Percentiles rank a stretch among this genome's conserved stretches.
Evolutionary conservation across 306 rosid species (phyloP).

Genomic region (Prinsepia uniflora): DNA sequence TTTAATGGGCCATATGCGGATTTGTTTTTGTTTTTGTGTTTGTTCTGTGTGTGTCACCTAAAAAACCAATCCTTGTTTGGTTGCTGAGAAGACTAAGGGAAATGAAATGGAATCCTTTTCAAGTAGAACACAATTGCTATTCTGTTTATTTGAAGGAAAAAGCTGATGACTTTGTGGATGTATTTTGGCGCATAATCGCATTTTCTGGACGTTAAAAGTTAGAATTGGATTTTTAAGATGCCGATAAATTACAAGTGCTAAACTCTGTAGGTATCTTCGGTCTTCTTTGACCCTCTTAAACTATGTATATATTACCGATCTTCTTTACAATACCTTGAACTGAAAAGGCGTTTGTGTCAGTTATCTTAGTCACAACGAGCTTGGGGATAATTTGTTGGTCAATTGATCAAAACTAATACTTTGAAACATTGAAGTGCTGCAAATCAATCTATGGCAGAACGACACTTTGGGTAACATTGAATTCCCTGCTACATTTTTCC

Average conservation of each 20-base stretch:
- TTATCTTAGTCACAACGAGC: background rate
- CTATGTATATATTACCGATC: too few species aligned
- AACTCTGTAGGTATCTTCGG: background rate
- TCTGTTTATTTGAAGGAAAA: conserved; percentile 13
- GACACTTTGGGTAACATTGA: background rate
- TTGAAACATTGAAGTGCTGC: background rate
- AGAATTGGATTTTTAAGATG: background rate
- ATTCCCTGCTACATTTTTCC: too few species aligned
- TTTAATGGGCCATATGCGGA: too few species aligned
- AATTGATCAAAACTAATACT: background rate
- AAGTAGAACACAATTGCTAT: background rate
- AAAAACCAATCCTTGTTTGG: too few species aligned
- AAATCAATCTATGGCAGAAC: background rate
- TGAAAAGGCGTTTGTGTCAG: background rate
- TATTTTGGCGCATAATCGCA: background rate
- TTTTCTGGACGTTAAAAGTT: background rate
- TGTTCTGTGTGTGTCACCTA: too few species aligned
- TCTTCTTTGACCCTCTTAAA: background rate
- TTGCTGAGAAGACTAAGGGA: conserved; percentile 1
- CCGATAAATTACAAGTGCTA: background rate
- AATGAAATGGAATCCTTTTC: background rate
- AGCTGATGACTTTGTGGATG: background rate
- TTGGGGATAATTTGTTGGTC: background rate
- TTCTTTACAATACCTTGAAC: background rate
- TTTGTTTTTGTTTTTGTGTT: too few species aligned